These are phyloP conservation scores for Taxillus chinensis DNA, from an alignment of 164 flowering plant species.

Conservation along the genomic window DNA sequence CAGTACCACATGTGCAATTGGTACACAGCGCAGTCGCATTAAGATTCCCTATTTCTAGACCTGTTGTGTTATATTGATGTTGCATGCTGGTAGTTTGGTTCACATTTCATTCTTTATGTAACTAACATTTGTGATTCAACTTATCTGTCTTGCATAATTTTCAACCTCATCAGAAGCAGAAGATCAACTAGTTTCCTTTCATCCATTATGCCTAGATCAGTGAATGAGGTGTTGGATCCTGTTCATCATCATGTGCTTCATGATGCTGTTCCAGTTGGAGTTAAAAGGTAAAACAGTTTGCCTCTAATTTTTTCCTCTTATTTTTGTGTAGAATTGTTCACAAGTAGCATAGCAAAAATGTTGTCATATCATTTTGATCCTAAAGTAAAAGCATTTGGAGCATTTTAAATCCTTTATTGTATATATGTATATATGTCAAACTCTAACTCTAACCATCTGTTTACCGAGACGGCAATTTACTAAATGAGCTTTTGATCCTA, in stretches of 20 bases:
- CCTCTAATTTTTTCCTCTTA: background rate
- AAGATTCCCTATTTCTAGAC: background rate
- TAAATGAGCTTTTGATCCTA: no score
- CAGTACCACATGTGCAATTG: no score
- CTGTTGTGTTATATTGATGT: background rate
- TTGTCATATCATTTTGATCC: background rate
- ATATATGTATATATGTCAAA: no score
- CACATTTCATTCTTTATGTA: background rate
- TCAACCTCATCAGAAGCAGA: constrained; percentile 28
- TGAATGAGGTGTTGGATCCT: constrained; percentile 65
- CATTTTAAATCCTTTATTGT: no score
- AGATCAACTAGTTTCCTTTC: constrained; percentile 62
- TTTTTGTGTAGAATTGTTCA: background rate
- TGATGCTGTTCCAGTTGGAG: constrained; percentile 70
- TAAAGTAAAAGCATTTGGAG: background rate
- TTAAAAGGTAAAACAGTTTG: constrained; percentile 44
- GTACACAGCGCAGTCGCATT: background rate
- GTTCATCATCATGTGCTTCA: constrained; percentile 73
- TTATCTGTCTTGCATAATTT: constrained; percentile 2
- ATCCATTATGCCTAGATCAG: constrained; percentile 58
- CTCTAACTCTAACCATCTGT: no score
- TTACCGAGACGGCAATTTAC: no score
- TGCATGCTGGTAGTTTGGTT: background rate
- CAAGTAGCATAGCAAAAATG: background rate
- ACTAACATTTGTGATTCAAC: background rate